Base-by-base conservation (phyloP, 306 rosid species). In the Alnus glutinosa region DNA sequence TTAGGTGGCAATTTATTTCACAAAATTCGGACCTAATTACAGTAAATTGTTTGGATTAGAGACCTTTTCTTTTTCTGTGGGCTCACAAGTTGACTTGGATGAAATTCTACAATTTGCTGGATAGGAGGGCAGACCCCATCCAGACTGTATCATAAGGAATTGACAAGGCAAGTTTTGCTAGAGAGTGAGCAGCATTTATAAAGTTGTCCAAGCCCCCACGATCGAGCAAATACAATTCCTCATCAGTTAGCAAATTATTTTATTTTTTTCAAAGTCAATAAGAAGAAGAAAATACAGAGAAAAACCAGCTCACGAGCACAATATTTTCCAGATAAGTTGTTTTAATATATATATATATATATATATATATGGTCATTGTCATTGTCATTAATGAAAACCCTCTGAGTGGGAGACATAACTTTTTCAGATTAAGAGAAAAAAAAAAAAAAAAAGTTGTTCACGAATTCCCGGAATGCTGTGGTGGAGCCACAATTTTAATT, bases 191-290 rank as follows among this genome's bases (percentile, higher is more conserved):
- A 23, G 71, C 71, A 42, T 42, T 42, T 42, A 42, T 5, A 42
- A 79, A 79, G 77, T 72, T 71, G 63, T 71, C 71, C 49, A 36
- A 34, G 30, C 64, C 59, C 77, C 48, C 10, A 30, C 5, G 62
- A 42, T 12, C 28, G 28, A 51, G 62, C 57, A 11, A 54, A 32
- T 49, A 9, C n/a, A 66, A 52, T 34, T 19, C 63, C 58, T 51
- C 54, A 7, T 70, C 19, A 19, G 13, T 57, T 37, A 12, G 44
- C 39, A 9, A 8, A 37, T 39, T 66, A 66, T 16, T 16, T 16
- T 67, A 67, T 37, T 39, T 39, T 67, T 30, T 44, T 18, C 49
- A 42, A 37, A 67, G 39, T 7, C 18, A 67, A 66, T n/a, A 16
- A 34, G 19, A 4, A 14, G 5, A 63, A 63, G 30, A 14, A 37